Evolutionary conservation across 1,284 basidiomycete genomes (phyloP).

Genomic region (Vanrija pseudolonga): DNA sequence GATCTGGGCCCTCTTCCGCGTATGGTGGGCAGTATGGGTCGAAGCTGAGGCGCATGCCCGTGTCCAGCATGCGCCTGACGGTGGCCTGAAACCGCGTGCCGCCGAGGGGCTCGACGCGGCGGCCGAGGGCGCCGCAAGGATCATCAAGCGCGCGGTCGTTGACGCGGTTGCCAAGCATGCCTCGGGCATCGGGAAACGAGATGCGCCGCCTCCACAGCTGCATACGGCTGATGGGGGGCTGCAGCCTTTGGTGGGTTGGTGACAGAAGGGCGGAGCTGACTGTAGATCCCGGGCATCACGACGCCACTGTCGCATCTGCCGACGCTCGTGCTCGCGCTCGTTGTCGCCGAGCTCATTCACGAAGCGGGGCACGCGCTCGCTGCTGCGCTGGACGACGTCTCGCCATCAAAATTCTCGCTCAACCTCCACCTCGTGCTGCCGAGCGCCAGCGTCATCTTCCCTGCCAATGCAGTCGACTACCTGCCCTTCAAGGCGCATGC

Average conservation of each 20-base stretch:
- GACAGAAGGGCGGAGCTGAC: background rate
- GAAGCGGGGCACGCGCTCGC: constrained; percentile 44
- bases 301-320: constrained; percentile 41
- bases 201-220: background rate
- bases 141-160: constrained; percentile 5
- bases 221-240: constrained; percentile 19
- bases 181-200: no score
- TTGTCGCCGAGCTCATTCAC: constrained; percentile 43
- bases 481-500: constrained; percentile 32
- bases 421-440: constrained; percentile 33
- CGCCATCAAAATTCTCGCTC: constrained; percentile 29
- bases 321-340: constrained; percentile 36
- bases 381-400: constrained; percentile 40
- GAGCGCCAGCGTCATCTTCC: constrained; percentile 40
- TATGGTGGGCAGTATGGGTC: constrained; percentile 32
- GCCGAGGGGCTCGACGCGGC: background rate
- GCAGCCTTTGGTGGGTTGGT: constrained; percentile 31
- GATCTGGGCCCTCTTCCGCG: constrained; percentile 23
- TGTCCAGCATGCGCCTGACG: background rate
- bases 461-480: constrained; percentile 24
- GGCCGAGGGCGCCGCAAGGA: background rate
- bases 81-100: background rate
- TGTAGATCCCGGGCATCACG: constrained; percentile 46
- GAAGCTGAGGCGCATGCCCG: constrained; percentile 28
- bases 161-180: background rate